Evolutionary conservation across 2,329 filamentous ascomycete genomes (phyloP).

Genomic region (Fusarium tupiense): DNA sequence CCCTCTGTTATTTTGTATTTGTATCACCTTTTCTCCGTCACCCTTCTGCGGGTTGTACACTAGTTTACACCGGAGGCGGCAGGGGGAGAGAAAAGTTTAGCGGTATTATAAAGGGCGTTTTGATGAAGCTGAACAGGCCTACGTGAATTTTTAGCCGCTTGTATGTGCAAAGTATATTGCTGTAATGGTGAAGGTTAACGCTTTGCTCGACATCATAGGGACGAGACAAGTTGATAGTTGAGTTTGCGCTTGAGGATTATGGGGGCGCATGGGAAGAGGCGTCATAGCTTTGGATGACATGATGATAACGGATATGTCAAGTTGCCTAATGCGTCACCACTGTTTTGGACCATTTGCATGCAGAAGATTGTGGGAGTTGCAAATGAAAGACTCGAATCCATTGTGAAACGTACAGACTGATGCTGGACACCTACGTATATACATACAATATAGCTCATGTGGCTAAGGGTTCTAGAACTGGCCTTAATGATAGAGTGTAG

Average conservation of each 20-base stretch:
- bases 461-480: conserved; percentile 17
- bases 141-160: conserved; percentile 1
- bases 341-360: not conserved
- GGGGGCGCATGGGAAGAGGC: conserved; percentile 7
- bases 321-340: not conserved
- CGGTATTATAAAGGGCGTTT: conserved; percentile 48
- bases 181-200: not conserved
- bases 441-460: conserved; percentile 13
- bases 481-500: conserved; percentile 4
- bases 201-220: not conserved
- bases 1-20: conserved; percentile 48
- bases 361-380: not conserved
- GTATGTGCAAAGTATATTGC: conserved; percentile 4
- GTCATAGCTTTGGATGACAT: conserved; percentile 1
- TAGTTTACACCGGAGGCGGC: conserved; percentile 48
- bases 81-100: conserved; percentile 47
- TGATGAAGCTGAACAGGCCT: conserved; percentile 32
- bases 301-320: not conserved
- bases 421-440: not conserved
- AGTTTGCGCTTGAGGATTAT: not conserved
- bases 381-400: not conserved
- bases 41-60: conserved; percentile 50
- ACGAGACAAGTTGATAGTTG: not conserved
- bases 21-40: conserved; percentile 48
- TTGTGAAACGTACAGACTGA: not conserved